Base-by-base conservation (phyloP, 371 early-diverging fungal genomes). In the Apophysomyces elegans region DNA sequence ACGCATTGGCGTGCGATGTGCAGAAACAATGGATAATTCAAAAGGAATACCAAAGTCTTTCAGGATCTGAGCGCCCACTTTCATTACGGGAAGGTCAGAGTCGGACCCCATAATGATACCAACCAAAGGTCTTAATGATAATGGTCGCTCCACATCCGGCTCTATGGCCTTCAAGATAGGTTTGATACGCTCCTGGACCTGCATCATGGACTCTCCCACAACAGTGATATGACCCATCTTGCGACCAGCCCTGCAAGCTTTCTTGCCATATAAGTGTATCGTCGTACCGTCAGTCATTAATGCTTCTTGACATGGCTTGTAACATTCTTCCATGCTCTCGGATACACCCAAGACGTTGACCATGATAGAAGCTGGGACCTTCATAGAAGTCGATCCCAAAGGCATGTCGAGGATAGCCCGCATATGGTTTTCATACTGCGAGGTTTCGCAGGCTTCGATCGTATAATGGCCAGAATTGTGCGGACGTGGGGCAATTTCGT, bases 391-490 rank as follows among this genome's bases (percentile, higher is more conserved):
- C 26, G 87, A 86, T n/a, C 98, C 97, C n/a, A 98, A 85, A 4
- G 99, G 96, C 67, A 95, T 75, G 60, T 94, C 96, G 11, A 93
- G 78, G 50, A 97, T 91, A 45, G 95, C 93, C n/a, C 99, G 93
- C 71, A 98, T 76, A 67, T 98, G 99, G 75, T 98, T 94, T 71
- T 98, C 99, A 68, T 90, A 98, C 76, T 98, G 99, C 14, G 96
- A 96, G 6, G 99, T 97, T 47, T 93, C 83, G 76, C 97, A 97
- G 1, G 97, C 97, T 72, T 98, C 99, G 66, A 94, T 96, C 3
- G 99, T 97, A 73, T 95, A 97, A 75, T 98, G 99, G 61, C 99
- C 99, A 21, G 97, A 96, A 83, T 98, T 98, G 81, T 98, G 99
- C 41, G 99, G 98, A 16, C 99, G 91, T 45, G 99, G 99, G 4